Base-by-base conservation (phyloP, 192 early-diverging fungal species). In the Backusella luteola region DNA sequence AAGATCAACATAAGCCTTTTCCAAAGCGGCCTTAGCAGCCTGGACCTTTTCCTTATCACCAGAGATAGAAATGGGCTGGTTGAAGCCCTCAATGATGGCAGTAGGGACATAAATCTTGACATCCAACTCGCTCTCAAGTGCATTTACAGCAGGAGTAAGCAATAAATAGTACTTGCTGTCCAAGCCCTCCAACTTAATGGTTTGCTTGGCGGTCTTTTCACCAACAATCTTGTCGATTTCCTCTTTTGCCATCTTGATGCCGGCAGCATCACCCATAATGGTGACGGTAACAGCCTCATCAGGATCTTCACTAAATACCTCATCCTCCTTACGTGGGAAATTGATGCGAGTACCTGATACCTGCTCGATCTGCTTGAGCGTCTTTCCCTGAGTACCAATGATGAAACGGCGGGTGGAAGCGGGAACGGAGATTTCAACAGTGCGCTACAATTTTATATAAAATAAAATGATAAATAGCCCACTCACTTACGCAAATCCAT, bases 81-180 rank as follows among this genome's bases (percentile, higher is more conserved):
- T 76, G 35, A 87, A 85, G 69, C 88, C 85, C n/a, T 75, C 73
- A 44, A 80, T 81, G 15, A 66, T 26, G 8, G 75, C 35, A 56
- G 91, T 89, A 3, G 97, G 95, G 56, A 98, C 89, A 77, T 90
- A 90, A 77, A 99, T 93, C 70, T 89, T 87, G 36, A 93, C 90
- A 68, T 83, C 87, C 19, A 88, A 87, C 72, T 94, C 87, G 12
- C 82, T 81, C 67, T 87, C 84, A 69, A 95, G 82, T 42, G 86
- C 80, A 35, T 88, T 83, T 29, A 92, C 80, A 44, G 88, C 81
- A 23, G 95, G 96, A 21, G 90, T 87, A 68, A 99, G 89, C 81
- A 99, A 93, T 21, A 94, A 93, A 76, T 94, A 91, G 80, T 86
- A 94, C 14, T 91, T 85, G 38, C 88, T 84, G 12, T 94, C 91